phyloP scores from a whole-genome alignment of 768 basidiomycete genomes.

The Lactarius akahatsu region DNA sequence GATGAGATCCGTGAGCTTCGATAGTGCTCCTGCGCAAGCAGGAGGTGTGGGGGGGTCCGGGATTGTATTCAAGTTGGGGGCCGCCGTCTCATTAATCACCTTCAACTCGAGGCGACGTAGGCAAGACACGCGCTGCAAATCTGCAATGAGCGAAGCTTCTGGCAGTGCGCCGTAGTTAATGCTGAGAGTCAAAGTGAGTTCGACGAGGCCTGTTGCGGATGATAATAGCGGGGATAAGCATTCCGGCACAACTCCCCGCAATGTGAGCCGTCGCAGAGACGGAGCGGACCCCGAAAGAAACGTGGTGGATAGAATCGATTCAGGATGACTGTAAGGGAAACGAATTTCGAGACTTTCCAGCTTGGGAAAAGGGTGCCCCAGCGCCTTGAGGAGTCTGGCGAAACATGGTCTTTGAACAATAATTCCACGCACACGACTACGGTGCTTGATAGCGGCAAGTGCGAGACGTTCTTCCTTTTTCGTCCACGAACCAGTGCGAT shows the following conservation, averaged over 20 bases:
- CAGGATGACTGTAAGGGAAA: no score
- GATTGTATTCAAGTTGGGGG: no score
- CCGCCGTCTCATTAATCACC: accelerated
- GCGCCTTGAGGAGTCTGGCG: not conserved
- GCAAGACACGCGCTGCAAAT: constrained; percentile 1
- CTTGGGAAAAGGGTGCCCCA: not conserved
- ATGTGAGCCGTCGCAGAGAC: constrained; percentile 1
- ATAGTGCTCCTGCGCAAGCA: not conserved
- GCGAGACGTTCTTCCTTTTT: not conserved
- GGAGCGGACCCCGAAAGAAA: not conserved
- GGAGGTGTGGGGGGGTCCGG: no score
- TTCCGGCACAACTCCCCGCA: not conserved
- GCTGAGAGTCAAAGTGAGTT: not conserved
- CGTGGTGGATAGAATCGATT: not conserved
- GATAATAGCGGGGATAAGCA: not conserved
- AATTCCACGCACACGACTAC: constrained; percentile 3
- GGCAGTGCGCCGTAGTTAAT: no score
- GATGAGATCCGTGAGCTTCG: not conserved
- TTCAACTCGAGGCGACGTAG: not conserved
- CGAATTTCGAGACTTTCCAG: constrained; percentile 7
- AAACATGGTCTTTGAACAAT: not conserved
- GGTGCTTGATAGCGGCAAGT: not conserved
- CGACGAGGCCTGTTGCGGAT: not conserved
- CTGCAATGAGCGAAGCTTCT: not conserved
- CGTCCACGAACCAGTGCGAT: not conserved